A percentile compares a stretch with the other conserved stretches of the same genome.
Evolutionary conservation across 2,329 filamentous ascomycete genomes (phyloP).

Genomic region (Hypoxylon sp.): DNA sequence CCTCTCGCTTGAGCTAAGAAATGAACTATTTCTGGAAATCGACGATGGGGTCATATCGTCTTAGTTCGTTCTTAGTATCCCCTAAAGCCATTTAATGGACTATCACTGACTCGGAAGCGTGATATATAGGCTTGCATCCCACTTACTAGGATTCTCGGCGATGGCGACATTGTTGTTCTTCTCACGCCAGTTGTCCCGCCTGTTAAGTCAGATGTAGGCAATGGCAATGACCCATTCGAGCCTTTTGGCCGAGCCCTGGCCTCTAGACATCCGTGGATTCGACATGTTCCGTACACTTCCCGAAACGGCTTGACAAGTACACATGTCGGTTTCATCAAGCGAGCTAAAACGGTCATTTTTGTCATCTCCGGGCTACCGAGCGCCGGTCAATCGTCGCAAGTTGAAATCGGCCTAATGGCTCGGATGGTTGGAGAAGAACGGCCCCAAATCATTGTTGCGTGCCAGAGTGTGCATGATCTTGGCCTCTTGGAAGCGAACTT

Average conservation of each 20-base stretch:
- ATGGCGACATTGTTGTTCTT: slow-evolving; percentile 70
- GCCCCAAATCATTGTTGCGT: slow-evolving; percentile 66
- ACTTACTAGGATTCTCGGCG: slow-evolving; percentile 60
- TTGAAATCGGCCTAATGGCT: slow-evolving; percentile 63
- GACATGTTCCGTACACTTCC: slow-evolving; percentile 79
- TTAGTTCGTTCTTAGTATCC: slow-evolving; percentile 1
- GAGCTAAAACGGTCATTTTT: slow-evolving; percentile 71
- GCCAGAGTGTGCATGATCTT: slow-evolving; percentile 60
- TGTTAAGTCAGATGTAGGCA: slow-evolving; percentile 56
- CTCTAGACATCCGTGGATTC: slow-evolving; percentile 69
- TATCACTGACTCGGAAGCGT: slow-evolving; percentile 58
- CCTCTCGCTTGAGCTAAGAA: not conserved
- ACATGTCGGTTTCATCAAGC: slow-evolving; percentile 72
- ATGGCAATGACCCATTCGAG: slow-evolving; percentile 77
- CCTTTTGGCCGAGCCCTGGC: slow-evolving; percentile 74
- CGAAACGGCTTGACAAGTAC: slow-evolving; percentile 72
- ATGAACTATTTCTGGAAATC: not conserved
- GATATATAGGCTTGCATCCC: slow-evolving; percentile 58
- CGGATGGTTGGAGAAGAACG: slow-evolving; percentile 61
- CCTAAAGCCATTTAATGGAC: slow-evolving; percentile 10
- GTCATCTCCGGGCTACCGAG: slow-evolving; percentile 66
- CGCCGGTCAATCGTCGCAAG: slow-evolving; percentile 64
- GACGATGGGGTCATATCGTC: slow-evolving; percentile 1
- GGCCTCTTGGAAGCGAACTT: slow-evolving; percentile 59
- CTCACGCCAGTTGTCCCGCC: slow-evolving; percentile 69